Conservation (phyloP, 2,329 filamentous ascomycete genomes). For the Colletotrichum trifolii region DNA sequence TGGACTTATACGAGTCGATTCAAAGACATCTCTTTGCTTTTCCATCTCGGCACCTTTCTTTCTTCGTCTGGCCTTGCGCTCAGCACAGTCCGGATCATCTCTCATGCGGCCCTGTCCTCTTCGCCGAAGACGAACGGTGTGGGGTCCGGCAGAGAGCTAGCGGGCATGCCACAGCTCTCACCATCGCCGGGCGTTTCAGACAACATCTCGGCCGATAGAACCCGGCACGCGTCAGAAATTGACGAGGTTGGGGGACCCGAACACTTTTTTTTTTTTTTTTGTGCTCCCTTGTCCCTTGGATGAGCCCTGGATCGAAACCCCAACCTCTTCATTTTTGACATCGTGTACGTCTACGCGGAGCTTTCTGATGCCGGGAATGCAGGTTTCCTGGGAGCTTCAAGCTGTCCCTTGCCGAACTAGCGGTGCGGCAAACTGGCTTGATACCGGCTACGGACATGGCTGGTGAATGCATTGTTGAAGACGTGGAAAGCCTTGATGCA, state of each 20-base stretch:
- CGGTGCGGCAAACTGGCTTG: conserved; percentile 11
- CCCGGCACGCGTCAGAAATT: not conserved
- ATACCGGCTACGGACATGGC: not conserved
- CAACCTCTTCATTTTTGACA: conserved; percentile 12
- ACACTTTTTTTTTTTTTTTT: not conserved
- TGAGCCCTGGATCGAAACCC: not conserved
- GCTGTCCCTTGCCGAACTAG: conserved; percentile 10
- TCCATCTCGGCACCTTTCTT: not conserved
- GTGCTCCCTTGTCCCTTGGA: not conserved
- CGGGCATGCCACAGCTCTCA: conserved; percentile 21
- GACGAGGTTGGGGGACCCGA: conserved; percentile 25
- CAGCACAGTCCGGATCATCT: conserved; percentile 12
- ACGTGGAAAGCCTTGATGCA: no score
- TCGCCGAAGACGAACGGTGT: conserved; percentile 13
- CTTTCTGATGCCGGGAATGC: not conserved
- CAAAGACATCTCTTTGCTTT: not conserved
- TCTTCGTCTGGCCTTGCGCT: conserved; percentile 2
- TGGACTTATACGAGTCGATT: not conserved
- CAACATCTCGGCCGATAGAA: conserved; percentile 27
- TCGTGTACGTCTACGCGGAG: not conserved
- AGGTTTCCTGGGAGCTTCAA: not conserved
- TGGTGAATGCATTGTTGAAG: conserved; percentile 11
- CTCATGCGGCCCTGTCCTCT: not conserved
- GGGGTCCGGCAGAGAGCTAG: conserved; percentile 16
- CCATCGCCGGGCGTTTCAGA: conserved; percentile 30